Base-by-base conservation (phyloP, 192 early-diverging fungal species). In the Chytriomyces hyalinus region DNA sequence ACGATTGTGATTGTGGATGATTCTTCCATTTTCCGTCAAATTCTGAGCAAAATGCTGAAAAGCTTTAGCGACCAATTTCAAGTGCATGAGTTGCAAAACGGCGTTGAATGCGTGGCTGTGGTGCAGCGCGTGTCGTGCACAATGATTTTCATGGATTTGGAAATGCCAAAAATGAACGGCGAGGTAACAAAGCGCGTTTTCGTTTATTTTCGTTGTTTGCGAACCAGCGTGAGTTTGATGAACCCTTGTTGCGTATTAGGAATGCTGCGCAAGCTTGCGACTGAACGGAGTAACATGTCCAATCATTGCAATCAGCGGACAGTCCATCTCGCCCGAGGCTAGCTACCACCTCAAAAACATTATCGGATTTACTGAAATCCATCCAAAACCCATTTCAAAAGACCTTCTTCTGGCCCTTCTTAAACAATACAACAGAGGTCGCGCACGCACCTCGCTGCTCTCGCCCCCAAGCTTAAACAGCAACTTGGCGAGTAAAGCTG, bases 71-170 rank as follows among this genome's bases (percentile, higher is more conserved):
- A 47, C 13, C 8, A 26, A 20, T 47, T 74, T 15, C 67, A 74
- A 22, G 46, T 75, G 3, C 75, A 75, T 60, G 76, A 81, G 61
- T 65, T 66, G 11, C 26, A 22, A 5, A 70, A 78, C 43, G 76
- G 76, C 11, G 65, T 51, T 17, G 80, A 81, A 24, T 76, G 76
- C 2, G 36, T 81, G 11, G 7, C 46, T 20, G 3, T 65, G 22
- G 73, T 76, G 64, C 72, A 78, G 17, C 60, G 60, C 65, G 68
- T 44, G 9, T 36, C 36, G 5, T 75, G 73, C 57, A 67, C 44
- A 20, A 51, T 81, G 36, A 78, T 81, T 43, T 81, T 81, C 53
- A 81, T 81, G 80, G 80, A 81, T 57, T 63, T 81, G 70, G 80
- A 81, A 75, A 81, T 81, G 80, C 80, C 75, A 49, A 70, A 65